Conservation (phyloP, 305 asterid genomes). For the Fraxinus ornus region DNA sequence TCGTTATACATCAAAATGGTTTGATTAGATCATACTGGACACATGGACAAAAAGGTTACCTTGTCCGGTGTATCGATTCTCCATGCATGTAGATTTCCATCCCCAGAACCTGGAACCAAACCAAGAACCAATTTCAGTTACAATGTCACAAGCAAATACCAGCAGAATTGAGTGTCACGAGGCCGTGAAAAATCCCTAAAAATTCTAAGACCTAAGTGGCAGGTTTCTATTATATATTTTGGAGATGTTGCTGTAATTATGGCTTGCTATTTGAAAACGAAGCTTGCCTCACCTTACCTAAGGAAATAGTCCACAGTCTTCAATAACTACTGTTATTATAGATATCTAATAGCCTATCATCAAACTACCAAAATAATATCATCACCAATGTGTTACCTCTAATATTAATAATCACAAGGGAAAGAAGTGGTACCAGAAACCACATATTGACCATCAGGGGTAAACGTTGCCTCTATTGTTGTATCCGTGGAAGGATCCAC, state of each 20-base stretch:
- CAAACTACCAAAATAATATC: not conserved
- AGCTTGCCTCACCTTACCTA: not conserved
- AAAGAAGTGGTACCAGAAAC: slow-evolving; percentile 60
- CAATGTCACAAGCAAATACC: slow-evolving; percentile 6
- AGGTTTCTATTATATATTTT: not conserved
- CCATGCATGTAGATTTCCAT: slow-evolving; percentile 86
- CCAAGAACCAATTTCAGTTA: slow-evolving; percentile 17
- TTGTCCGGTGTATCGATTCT: slow-evolving; percentile 61
- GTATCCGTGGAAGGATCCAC: slow-evolving; percentile 69
- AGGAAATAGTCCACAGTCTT: not conserved
- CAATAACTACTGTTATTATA: not conserved
- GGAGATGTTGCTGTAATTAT: not conserved
- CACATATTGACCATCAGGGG: slow-evolving; percentile 93
- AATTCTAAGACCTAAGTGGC: not conserved
- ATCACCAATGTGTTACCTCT: not conserved
- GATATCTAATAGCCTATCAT: not conserved
- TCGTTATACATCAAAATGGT: not conserved
- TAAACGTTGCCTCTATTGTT: slow-evolving; percentile 78
- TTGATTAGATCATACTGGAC: not conserved
- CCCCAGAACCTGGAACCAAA: slow-evolving; percentile 73
- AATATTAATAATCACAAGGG: not conserved
- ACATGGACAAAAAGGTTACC: slow-evolving; percentile 37
- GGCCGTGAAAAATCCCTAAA: not conserved
- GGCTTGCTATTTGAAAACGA: not conserved
- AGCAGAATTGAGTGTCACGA: not conserved